Evolutionary conservation across 2,329 filamentous ascomycete genomes (phyloP), one percentile per base, ranked within the genome.

Genomic region (Penicillium sp.): DNA sequence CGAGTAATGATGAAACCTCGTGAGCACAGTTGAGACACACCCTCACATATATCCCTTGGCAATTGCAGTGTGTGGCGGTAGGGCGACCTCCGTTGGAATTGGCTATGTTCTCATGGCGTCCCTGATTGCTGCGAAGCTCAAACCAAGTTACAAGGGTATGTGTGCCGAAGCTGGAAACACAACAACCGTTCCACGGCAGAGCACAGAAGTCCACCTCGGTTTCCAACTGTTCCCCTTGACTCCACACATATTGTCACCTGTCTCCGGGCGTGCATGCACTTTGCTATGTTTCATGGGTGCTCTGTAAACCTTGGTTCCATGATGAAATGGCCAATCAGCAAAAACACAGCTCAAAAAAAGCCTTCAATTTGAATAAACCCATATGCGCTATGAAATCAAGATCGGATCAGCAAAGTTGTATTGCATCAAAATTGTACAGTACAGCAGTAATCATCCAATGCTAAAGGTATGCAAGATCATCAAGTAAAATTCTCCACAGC

Each of bases 401-500:
- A 54, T 54, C 34, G 27, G 40, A 49, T 50, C 22, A 40, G 31
- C 6, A 24, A 44, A 31, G 18, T 41, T 48, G 27, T 47, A 48
- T 47, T 43, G 49, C 32, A 45, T 38, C n/a, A 22, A 21, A 42
- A 55, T 31, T n/a, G 34, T 36, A 39, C 22, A 51, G 46, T 36
- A 44, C 46, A 58, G 49, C 6, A 43, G 48, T 40, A 48, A 45
- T 50, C 46, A 55, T 42, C 55, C 47, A 31, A 60, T 57, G 41
- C 43, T 45, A 45, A 42, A 58, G 36, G 64, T 53, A 64, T 54
- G 54, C 55, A 62, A 58, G 40, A 57, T 56, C 53, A 54, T 57
- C 44, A 59, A 56, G 45, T 59, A 44, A 56, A 54, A 60, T 65
- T 62, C 64, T 66, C 67, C 66, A 67, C 67, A 67, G 58, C 64